Percentiles rank a stretch among this genome's conserved stretches.
These are phyloP conservation scores for Leishmania gerbilli DNA, from an alignment of 208 protist species.

Conservation along the genomic window DNA sequence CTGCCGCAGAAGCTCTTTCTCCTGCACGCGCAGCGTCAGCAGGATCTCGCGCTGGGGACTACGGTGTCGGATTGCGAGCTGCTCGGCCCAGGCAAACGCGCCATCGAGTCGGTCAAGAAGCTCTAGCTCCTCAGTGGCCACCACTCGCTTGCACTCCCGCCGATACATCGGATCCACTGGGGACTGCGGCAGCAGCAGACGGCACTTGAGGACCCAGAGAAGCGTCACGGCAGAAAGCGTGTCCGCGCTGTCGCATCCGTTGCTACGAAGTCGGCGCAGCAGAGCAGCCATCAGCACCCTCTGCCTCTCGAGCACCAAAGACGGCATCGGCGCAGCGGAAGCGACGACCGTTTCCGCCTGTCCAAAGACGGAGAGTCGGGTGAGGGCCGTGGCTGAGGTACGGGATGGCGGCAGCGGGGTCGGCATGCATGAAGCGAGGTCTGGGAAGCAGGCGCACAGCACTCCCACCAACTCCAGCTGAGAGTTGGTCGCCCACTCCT, in stretches of 20 bases:
- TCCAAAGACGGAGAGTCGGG: constrained; percentile 28
- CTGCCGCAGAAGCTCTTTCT: constrained; percentile 38
- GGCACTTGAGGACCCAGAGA: constrained; percentile 72
- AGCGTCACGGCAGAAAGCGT: constrained; percentile 51
- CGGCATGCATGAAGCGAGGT: constrained; percentile 17
- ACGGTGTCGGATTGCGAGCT: constrained; percentile 48
- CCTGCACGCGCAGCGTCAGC: constrained; percentile 32
- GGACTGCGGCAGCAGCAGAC: constrained; percentile 73
- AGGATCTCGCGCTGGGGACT: constrained; percentile 48
- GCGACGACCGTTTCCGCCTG: constrained; percentile 9
- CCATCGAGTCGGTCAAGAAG: constrained; percentile 54
- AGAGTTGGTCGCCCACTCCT: constrained; percentile 59
- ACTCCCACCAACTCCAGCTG: constrained; percentile 58
- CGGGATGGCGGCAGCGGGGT: constrained; percentile 11
- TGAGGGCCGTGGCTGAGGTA: constrained; percentile 10
- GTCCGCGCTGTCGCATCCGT: constrained; percentile 21
- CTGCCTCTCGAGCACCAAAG: constrained; percentile 26
- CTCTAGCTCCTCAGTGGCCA: constrained; percentile 44
- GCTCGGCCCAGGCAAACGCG: constrained; percentile 67
- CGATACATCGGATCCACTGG: constrained; percentile 87
- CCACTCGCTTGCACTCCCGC: constrained; percentile 43
- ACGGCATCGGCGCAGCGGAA: background rate
- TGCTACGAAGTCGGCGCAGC: constrained; percentile 20
- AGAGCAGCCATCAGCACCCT: constrained; percentile 27
- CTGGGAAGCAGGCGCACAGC: constrained; percentile 52